Evolutionary conservation across 345 rosid species (phyloP).

Genomic region (Eucalyptus curtisii): DNA sequence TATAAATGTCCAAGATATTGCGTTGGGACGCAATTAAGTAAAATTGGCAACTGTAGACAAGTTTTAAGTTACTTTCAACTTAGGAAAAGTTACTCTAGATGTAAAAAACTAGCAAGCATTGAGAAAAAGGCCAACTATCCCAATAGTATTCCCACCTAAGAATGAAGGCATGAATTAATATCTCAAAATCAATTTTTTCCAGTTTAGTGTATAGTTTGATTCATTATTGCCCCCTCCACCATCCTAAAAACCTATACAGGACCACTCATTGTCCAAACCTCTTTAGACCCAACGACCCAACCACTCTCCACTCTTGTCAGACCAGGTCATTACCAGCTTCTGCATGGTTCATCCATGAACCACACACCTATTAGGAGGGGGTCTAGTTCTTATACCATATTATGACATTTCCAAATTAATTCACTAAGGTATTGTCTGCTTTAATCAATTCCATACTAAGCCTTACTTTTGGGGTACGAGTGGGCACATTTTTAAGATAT

Average conservation of each 20-base stretch:
- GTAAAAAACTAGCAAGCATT: background rate
- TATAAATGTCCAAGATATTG: background rate
- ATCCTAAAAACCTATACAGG: rapidly evolving
- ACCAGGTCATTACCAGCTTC: rapidly evolving
- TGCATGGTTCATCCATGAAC: background rate
- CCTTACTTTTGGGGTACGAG: background rate
- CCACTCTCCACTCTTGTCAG: background rate
- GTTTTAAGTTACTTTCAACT: background rate
- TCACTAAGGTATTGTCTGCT: background rate
- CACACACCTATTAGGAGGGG: background rate
- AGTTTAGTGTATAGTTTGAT: rapidly evolving
- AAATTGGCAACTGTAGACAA: background rate
- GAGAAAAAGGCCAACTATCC: background rate
- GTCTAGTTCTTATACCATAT: background rate
- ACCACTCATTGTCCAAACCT: background rate
- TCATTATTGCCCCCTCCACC: background rate
- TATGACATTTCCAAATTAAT: background rate
- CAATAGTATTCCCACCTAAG: background rate
- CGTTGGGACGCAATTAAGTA: background rate
- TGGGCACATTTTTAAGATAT: background rate
- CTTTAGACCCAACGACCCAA: too few species aligned
- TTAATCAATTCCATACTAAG: too few species aligned
- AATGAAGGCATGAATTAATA: too few species aligned
- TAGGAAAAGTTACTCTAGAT: background rate
- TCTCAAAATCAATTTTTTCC: background rate